Conservation (phyloP, 495 filamentous ascomycete species). For the Neurospora sp. region DNA sequence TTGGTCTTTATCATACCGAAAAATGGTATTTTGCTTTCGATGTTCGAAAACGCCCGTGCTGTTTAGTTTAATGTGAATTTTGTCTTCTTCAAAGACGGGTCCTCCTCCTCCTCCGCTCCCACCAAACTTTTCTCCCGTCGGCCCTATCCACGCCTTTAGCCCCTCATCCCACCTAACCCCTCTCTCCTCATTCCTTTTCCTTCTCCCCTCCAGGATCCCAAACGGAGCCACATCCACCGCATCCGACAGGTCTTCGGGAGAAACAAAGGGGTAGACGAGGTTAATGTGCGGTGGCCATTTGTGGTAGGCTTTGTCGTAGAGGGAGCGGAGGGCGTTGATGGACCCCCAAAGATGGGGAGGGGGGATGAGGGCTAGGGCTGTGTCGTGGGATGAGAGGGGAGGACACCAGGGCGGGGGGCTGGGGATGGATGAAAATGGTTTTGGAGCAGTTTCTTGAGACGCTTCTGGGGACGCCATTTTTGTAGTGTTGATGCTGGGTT, state of each 20-base stretch:
- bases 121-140: no score
- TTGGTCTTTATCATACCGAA: conserved; percentile 16
- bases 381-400: no score
- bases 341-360: conserved; percentile 27
- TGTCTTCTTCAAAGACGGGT: no score
- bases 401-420: no score
- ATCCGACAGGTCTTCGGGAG: conserved; percentile 10
- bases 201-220: not conserved
- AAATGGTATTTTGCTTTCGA: conserved; percentile 34
- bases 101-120: no score
- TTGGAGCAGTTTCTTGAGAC: not conserved
- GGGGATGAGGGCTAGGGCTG: conserved; percentile 42
- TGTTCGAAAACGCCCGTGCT: conserved; percentile 24
- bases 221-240: not conserved
- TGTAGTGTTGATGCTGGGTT: not conserved
- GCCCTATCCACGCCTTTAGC: no score
- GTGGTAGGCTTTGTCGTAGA: conserved; percentile 44
- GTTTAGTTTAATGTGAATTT: no score
- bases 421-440: not conserved
- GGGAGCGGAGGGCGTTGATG: conserved; percentile 37
- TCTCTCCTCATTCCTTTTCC: not conserved
- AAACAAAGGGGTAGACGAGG: conserved; percentile 49
- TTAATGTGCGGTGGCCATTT: conserved; percentile 55
- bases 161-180: not conserved
- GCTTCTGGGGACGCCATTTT: not conserved